Evolutionary conservation across 2,329 filamentous ascomycete species (phyloP), one percentile per base, ranked within the genome.

Genomic region (Falciphora oryzae): DNA sequence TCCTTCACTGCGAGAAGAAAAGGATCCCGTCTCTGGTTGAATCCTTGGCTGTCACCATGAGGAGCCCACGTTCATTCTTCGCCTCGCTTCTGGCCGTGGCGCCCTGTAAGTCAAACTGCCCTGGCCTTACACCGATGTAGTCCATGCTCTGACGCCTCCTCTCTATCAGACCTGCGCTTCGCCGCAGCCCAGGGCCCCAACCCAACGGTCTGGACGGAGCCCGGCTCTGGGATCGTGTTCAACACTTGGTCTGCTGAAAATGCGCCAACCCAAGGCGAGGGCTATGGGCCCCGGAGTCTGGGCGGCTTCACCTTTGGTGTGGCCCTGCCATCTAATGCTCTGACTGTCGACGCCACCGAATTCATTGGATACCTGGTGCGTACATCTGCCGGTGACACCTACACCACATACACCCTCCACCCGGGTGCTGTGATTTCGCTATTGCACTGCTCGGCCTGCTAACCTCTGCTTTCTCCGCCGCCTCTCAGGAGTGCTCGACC

Each of bases 341-440:
- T 79, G 62, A 76, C 75, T 0, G 77, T 69, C 14, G 78, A 80
- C 65, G 75, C 78, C 10, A 76, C 73, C 50, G 83, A 85, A 69
- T 85, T 84, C 68, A 81, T 85, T 66, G 83, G 83, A 29, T 79
- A 81, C 63, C 72, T 85, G 66, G 83, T 84, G 65, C 68, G 78
- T 64, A 64, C 25, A 44, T 44, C 18, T 35, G 16, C n/a, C 11
- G n/a, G n/a, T 8, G 59, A 16, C 65, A 65, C 64, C 35, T 22
- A 18, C 13, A 57, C 25, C 65, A 64, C 59, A 65, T 65, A 7
- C 38, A 18, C 38, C 16, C 64, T 22, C 27, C 50, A 58, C 5
- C 8, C 61, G 28, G 18, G 32, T 31, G 7, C 29, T 29, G 6
- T 29, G 29, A 29, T 29, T 6, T 29, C 6, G 62, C 27, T 32